Conservation (phyloP, 768 basidiomycete genomes). For the Pleurotus sapidus region DNA sequence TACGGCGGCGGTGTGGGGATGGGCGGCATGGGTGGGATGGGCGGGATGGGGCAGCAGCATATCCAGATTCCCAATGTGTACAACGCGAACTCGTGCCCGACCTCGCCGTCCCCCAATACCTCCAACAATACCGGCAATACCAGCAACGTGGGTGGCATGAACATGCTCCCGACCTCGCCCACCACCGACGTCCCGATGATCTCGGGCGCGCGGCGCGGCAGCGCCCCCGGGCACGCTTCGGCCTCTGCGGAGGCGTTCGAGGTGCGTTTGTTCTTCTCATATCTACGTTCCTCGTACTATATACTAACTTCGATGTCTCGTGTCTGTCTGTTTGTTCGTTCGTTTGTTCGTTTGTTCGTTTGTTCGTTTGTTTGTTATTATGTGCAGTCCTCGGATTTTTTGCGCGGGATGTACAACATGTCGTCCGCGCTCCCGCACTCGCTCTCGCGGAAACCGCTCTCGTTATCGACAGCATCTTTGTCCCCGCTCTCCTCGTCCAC, state of each 20-base stretch:
- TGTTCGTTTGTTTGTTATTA: slow-evolving; percentile 2
- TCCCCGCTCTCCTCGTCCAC: slow-evolving; percentile 47
- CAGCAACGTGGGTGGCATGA: neutral
- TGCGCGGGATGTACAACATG: slow-evolving; percentile 45
- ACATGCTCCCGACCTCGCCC: slow-evolving; percentile 62
- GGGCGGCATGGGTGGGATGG: no score
- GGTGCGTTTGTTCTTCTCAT: slow-evolving; percentile 28
- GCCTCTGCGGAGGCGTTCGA: slow-evolving; percentile 46
- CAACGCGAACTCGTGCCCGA: slow-evolving; percentile 51
- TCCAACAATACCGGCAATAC: neutral
- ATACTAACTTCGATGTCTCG: no score
- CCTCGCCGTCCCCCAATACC: slow-evolving; percentile 48
- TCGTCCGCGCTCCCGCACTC: slow-evolving; percentile 8
- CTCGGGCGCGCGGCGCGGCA: neutral
- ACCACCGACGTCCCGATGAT: slow-evolving; percentile 26
- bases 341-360: no score
- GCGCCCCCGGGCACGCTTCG: slow-evolving; percentile 14
- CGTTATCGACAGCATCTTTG: no score
- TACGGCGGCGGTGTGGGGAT: no score
- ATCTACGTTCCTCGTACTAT: no score
- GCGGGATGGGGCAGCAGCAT: slow-evolving; percentile 39
- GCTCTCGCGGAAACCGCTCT: slow-evolving; percentile 30
- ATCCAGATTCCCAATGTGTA: slow-evolving; percentile 70
- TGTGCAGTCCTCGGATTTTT: slow-evolving; percentile 44
- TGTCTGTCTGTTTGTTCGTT: slow-evolving; percentile 7